phyloP scores from a whole-genome alignment of 2,329 filamentous ascomycete species.

The Aspergillus japonicus region DNA sequence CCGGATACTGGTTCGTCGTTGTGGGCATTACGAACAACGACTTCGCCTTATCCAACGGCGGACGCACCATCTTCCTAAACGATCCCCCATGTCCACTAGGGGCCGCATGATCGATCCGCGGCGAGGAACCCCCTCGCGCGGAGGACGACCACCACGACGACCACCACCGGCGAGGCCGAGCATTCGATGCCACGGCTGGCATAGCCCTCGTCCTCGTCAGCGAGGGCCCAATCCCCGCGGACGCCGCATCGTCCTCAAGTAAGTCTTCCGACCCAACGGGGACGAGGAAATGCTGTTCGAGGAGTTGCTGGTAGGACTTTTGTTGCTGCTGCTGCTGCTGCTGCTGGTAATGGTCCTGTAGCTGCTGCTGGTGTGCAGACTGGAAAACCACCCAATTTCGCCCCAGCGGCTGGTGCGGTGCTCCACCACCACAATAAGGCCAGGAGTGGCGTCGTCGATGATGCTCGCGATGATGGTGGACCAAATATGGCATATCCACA shows the following conservation, averaged over 20 bases:
- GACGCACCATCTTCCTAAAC: conserved; percentile 31
- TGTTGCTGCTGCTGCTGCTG: background rate
- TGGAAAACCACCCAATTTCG: conserved; percentile 22
- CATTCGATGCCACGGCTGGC: background rate
- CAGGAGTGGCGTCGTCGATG: conserved; percentile 36
- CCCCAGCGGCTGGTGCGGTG: conserved; percentile 20
- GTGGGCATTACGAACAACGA: conserved; percentile 33
- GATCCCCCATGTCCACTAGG: conserved; percentile 5
- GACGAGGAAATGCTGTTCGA: conserved; percentile 16
- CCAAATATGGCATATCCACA: conserved; percentile 27
- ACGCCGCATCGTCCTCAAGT: conserved; percentile 31
- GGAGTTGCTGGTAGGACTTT: background rate
- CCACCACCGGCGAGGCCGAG: conserved; percentile 26
- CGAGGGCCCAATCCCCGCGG: conserved; percentile 34
- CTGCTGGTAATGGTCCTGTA: background rate
- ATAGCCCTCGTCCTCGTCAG: conserved; percentile 3
- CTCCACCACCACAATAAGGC: conserved; percentile 33
- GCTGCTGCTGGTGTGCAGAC: conserved; percentile 5
- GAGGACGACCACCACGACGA: conserved; percentile 12
- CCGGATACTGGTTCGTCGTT: conserved; percentile 2
- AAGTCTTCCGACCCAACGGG: conserved; percentile 25
- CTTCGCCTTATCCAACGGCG: conserved; percentile 31
- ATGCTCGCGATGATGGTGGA: conserved; percentile 20
- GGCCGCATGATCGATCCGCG: background rate
- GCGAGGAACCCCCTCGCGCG: background rate